Percentiles rank a stretch among this genome's conserved stretches.
These are phyloP conservation scores for Chlamydomonas reinhardtii DNA, from an alignment of 163 green algal species.

Conservation along the genomic window DNA sequence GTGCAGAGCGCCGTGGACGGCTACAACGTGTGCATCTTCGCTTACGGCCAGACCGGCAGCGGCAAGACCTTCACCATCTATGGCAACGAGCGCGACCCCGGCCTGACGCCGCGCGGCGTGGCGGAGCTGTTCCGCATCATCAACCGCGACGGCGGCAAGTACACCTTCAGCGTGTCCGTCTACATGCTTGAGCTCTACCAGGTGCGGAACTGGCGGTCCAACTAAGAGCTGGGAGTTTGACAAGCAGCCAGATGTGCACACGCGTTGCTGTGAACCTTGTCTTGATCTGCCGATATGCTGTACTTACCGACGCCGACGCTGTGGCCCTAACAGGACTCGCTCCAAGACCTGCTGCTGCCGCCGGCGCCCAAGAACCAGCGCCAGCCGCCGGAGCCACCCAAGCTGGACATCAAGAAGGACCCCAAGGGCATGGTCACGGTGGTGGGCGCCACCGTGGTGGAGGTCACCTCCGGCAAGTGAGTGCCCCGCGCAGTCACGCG, in stretches of 20 bases:
- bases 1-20: slow-evolving; percentile 96
- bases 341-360: slow-evolving; percentile 89
- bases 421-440: slow-evolving; percentile 95
- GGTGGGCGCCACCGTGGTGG: slow-evolving; percentile 81
- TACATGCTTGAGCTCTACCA: slow-evolving; percentile 99
- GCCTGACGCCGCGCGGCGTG: slow-evolving; percentile 90
- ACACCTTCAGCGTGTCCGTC: slow-evolving; percentile 74
- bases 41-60: slow-evolving; percentile 89
- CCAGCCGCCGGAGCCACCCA: slow-evolving; percentile 59
- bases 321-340: slow-evolving; percentile 89
- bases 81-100: slow-evolving; percentile 76
- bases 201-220: slow-evolving; percentile 75
- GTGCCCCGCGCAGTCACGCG: not conserved
- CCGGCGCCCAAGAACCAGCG: slow-evolving; percentile 34
- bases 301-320: too few relatives aligned
- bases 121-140: slow-evolving; percentile 89
- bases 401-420: slow-evolving; percentile 99
- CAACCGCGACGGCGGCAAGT: slow-evolving; percentile 73
- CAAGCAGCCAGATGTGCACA: too few relatives aligned
- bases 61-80: slow-evolving; percentile 96
- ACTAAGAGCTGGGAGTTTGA: too few relatives aligned
- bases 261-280: too few relatives aligned
- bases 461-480: slow-evolving; percentile 60
- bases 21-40: slow-evolving; percentile 99
- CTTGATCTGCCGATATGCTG: too few relatives aligned